phyloP scores from a whole-genome alignment of 495 filamentous ascomycete species.

The Penicillium desertorum region DNA sequence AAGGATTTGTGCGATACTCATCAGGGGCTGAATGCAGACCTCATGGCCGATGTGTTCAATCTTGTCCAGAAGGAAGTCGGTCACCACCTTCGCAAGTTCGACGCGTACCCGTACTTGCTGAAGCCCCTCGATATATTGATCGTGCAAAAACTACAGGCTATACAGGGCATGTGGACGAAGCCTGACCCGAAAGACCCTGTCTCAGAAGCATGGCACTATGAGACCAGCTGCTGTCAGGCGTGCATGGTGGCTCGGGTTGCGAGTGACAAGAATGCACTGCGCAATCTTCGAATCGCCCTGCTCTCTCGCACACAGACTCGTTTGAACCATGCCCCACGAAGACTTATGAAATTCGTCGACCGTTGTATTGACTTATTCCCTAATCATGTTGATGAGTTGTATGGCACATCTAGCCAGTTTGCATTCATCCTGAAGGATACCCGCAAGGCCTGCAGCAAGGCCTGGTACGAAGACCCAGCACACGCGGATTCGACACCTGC shows the following conservation, averaged over 20 bases:
- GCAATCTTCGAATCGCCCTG: slow-evolving; percentile 32
- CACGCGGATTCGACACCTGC: neutral
- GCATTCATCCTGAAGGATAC: slow-evolving; percentile 27
- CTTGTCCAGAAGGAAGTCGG: slow-evolving; percentile 30
- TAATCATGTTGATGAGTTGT: slow-evolving; percentile 12
- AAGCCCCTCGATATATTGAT: slow-evolving; percentile 10
- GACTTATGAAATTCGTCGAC: slow-evolving; percentile 32
- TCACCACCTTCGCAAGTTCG: slow-evolving; percentile 25
- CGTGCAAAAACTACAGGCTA: slow-evolving; percentile 19
- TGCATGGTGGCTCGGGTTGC: slow-evolving; percentile 44
- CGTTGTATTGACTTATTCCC: slow-evolving; percentile 20
- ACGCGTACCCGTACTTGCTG: slow-evolving; percentile 22
- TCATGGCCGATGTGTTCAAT: slow-evolving; percentile 22
- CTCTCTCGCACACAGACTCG: slow-evolving; percentile 33
- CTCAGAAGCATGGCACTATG: slow-evolving; percentile 20
- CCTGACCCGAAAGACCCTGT: neutral
- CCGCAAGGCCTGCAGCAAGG: slow-evolving; percentile 26
- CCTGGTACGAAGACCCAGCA: slow-evolving; percentile 3
- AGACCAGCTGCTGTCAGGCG: slow-evolving; percentile 40
- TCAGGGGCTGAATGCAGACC: slow-evolving; percentile 22
- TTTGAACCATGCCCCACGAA: slow-evolving; percentile 20
- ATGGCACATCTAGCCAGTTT: slow-evolving; percentile 15
- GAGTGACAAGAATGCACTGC: slow-evolving; percentile 17
- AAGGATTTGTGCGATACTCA: slow-evolving; percentile 19
- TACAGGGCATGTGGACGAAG: slow-evolving; percentile 37